Evolutionary conservation across 2,329 filamentous ascomycete species (phyloP), one percentile per base, ranked within the genome.

Genomic region (Nemania diffusa): DNA sequence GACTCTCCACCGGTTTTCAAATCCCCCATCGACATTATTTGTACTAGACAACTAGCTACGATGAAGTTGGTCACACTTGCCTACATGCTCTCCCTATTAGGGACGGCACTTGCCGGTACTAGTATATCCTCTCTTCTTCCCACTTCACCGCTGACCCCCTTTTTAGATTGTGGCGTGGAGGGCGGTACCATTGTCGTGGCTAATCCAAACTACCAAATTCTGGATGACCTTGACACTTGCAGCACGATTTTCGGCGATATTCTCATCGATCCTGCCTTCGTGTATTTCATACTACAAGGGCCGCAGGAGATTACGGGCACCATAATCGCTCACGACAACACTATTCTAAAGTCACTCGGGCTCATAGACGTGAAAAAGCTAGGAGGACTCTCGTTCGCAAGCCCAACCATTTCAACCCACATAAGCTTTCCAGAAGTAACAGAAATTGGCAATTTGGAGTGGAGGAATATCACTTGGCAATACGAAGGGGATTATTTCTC

Each of bases 41-140:
- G 40, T 73, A 76, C 46, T 66, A 71, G 46, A 73, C 71, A 8
- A 73, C 73, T 58, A 65, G 15, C 17, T 20, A 55, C 50, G 26
- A 62, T 62, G 59, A 62, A 26, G 34, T 27, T 48, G n/a, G 15
- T 11, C 48, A 27, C 51, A 27, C 9, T 50, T 17, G 27, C 55
- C 22, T 55, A 13, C 37, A 26, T 13, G 13, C 42, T 63, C 26
- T 51, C 60, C 44, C 17, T 64, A 26, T 5, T 57, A 7, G 44
- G 53, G 2, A n/a, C 32, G 26, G 8, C 44, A 5, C n/a, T 51
- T 52, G 61, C 53, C 42, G 53, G 53, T 64, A 63, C 24, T 32
- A 22, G 40, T 5, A 26, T 53, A 46, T 34, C 24, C 8, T 4
- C 7, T 27, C 15, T 22, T 5, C 9, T 27, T 24, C 48, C 1